These are phyloP conservation scores for Arthrobotrys megalospora DNA, from an alignment of 2,329 filamentous ascomycete species.

Conservation along the genomic window DNA sequence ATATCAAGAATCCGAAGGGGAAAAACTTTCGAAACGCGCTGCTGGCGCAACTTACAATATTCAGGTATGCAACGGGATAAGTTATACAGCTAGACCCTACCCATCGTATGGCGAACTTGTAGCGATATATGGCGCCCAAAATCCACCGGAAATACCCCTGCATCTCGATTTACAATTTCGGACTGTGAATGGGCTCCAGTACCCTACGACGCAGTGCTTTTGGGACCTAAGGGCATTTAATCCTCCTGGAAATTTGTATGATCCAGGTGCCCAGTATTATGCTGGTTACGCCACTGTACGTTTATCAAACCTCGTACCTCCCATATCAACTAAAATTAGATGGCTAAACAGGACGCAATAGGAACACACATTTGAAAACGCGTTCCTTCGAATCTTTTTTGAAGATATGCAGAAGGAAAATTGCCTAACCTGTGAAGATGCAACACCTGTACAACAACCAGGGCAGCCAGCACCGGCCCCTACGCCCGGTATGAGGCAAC, in stretches of 20 bases:
- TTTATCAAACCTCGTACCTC: neutral
- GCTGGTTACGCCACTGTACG: slow-evolving; percentile 27
- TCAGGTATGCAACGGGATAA: neutral
- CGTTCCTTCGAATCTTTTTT: slow-evolving; percentile 16
- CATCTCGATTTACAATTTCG: neutral
- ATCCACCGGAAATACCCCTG: neutral
- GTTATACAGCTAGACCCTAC: neutral
- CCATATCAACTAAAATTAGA: neutral
- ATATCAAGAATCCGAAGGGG: neutral
- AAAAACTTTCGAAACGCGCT: slow-evolving; percentile 8
- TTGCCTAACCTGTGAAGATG: slow-evolving; percentile 2
- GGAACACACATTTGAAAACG: slow-evolving; percentile 32
- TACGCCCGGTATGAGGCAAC: slow-evolving; percentile 1
- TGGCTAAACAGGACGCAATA: neutral
- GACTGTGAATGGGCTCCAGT: neutral
- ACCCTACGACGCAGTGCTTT: slow-evolving; percentile 13
- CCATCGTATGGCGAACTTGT: slow-evolving; percentile 9
- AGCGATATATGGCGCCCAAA: neutral
- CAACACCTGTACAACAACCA: neutral
- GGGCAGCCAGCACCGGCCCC: neutral
- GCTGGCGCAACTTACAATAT: neutral
- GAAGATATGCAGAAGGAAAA: neutral
- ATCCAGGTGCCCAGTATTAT: neutral
- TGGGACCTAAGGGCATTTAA: neutral
- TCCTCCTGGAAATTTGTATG: neutral